Evolutionary conservation across 352 stramenopile species (phyloP).

Genomic region (Pythium phragmiticola): DNA sequence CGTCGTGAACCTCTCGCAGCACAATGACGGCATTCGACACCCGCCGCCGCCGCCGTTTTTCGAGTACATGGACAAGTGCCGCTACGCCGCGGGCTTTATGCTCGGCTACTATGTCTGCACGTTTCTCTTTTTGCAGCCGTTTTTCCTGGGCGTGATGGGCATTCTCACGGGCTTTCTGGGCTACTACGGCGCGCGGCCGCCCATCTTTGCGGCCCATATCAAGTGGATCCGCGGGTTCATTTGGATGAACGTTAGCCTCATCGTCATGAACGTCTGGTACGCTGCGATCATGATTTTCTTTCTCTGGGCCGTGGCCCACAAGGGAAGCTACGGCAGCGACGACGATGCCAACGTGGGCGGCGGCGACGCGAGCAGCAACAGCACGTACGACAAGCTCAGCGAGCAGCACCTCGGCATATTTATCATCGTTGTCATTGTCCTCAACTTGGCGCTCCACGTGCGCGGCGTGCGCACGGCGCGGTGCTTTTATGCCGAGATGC

Average conservation of each 20-base stretch:
- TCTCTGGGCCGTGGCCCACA: slow-evolving; percentile 8
- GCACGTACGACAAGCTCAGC: slow-evolving; percentile 27
- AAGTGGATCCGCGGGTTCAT: slow-evolving; percentile 74
- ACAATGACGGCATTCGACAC: not conserved
- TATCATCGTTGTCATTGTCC: slow-evolving; percentile 46
- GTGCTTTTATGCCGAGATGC: slow-evolving; percentile 39
- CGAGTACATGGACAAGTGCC: slow-evolving; percentile 57
- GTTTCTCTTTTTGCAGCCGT: slow-evolving; percentile 75
- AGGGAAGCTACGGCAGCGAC: not conserved
- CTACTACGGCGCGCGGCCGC: slow-evolving; percentile 54
- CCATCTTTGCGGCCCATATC: slow-evolving; percentile 54
- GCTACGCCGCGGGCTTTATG: slow-evolving; percentile 59
- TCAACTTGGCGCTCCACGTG: slow-evolving; percentile 64
- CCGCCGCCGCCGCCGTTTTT: slow-evolving; percentile 34
- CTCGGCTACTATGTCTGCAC: slow-evolving; percentile 67
- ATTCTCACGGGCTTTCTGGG: slow-evolving; percentile 65
- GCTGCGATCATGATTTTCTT: slow-evolving; percentile 49
- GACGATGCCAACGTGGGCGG: not conserved
- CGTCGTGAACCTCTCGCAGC: slow-evolving; percentile 18
- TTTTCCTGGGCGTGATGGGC: slow-evolving; percentile 56
- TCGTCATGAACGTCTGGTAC: slow-evolving; percentile 68
- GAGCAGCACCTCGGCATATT: slow-evolving; percentile 42
- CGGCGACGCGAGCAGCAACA: not conserved
- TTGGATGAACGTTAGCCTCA: slow-evolving; percentile 72
- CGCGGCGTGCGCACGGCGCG: slow-evolving; percentile 39